These are phyloP conservation scores for Coniferiporia weirii DNA, from an alignment of 1,284 basidiomycete genomes.

Conservation along the genomic window DNA sequence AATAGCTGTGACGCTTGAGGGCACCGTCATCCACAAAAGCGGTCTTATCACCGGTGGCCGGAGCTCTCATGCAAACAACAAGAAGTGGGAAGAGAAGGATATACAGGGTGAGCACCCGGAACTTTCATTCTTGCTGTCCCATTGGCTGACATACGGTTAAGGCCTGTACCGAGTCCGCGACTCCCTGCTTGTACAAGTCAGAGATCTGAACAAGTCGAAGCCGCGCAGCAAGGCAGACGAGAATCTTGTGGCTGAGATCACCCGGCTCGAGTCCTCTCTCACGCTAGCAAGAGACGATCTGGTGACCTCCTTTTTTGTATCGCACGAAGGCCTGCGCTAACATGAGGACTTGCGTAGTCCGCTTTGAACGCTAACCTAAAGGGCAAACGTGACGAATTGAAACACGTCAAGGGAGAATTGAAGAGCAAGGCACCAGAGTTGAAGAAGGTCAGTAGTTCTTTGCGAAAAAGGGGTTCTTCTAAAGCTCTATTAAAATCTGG, in stretches of 20 bases:
- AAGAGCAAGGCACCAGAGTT: slow-evolving; percentile 63
- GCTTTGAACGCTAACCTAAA: slow-evolving; percentile 57
- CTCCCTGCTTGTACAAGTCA: slow-evolving; percentile 71
- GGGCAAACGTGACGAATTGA: slow-evolving; percentile 75
- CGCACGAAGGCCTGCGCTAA: slow-evolving; percentile 2
- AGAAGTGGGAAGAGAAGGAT: slow-evolving; percentile 93
- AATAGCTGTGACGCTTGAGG: slow-evolving; percentile 92
- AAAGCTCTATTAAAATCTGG: neutral
- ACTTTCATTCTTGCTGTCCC: neutral
- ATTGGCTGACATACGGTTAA: slow-evolving; percentile 25
- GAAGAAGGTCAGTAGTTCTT: slow-evolving; percentile 45
- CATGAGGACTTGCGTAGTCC: slow-evolving; percentile 39
- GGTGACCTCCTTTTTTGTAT: slow-evolving; percentile 37
- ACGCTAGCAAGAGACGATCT: slow-evolving; percentile 79
- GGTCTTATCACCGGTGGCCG: slow-evolving; percentile 96
- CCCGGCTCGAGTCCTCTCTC: slow-evolving; percentile 71
- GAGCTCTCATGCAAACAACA: slow-evolving; percentile 63
- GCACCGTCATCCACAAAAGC: slow-evolving; percentile 96
- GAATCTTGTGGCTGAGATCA: slow-evolving; percentile 69
- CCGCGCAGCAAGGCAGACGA: slow-evolving; percentile 83
- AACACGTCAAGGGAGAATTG: slow-evolving; percentile 68
- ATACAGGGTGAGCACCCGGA: slow-evolving; percentile 57
- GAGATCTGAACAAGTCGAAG: slow-evolving; percentile 78
- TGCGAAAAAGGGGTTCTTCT: neutral
- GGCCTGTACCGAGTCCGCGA: slow-evolving; percentile 73